These are phyloP conservation scores for Hirsutella rhossiliensis DNA, from an alignment of 2,329 filamentous ascomycete genomes.

Conservation along the genomic window DNA sequence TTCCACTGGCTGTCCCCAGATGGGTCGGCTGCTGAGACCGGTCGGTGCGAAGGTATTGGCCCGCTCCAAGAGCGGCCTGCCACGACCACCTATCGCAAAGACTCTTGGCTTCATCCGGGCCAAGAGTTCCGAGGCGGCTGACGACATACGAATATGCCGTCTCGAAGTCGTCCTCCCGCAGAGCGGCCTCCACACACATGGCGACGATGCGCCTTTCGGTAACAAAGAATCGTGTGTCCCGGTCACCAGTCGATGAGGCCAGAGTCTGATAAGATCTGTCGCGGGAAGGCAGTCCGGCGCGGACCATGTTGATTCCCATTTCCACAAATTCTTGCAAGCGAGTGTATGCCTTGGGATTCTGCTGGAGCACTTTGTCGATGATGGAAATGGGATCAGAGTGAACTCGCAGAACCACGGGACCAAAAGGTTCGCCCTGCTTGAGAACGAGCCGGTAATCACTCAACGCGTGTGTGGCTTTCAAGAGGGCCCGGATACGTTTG, in stretches of 20 bases:
- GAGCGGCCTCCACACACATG: conserved; percentile 69
- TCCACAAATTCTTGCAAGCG: conserved; percentile 60
- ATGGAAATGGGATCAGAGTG: conserved; percentile 65
- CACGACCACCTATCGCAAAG: conserved; percentile 57
- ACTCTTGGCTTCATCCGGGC: conserved; percentile 1
- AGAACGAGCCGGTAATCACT: conserved; percentile 67
- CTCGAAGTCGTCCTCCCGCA: conserved; percentile 70
- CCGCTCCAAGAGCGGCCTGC: conserved; percentile 68
- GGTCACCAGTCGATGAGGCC: conserved; percentile 7
- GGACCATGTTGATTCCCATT: conserved; percentile 55
- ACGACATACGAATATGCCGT: conserved; percentile 78
- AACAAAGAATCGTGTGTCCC: conserved; percentile 19
- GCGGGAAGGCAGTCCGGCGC: conserved; percentile 34
- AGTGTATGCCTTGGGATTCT: conserved; percentile 64
- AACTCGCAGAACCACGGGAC: conserved; percentile 65
- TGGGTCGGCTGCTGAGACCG: conserved; percentile 44
- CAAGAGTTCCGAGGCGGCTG: conserved; percentile 43
- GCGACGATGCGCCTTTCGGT: conserved; percentile 59
- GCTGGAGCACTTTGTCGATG: conserved; percentile 60
- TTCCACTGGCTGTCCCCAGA: conserved; percentile 45
- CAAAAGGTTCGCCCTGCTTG: conserved; percentile 70
- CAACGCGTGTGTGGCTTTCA: conserved; percentile 62
- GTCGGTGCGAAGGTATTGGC: conserved; percentile 52
- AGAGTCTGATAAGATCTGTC: background rate
- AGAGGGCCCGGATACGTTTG: conserved; percentile 47